Evolutionary conservation across 2,329 filamentous ascomycete species (phyloP).

Genomic region (Pseudogymnoascus sp.): DNA sequence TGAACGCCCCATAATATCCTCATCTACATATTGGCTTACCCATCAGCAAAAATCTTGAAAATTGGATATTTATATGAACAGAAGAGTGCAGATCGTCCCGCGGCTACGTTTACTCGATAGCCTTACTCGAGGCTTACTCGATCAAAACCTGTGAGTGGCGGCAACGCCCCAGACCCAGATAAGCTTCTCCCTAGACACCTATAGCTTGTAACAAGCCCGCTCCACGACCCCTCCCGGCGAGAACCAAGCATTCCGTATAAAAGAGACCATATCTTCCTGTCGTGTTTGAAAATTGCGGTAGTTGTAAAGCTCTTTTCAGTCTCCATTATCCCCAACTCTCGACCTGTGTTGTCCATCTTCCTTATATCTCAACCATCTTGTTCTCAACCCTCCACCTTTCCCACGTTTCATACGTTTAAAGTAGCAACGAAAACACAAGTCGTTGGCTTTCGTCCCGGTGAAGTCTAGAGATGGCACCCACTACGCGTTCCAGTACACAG

Average conservation of each 20-base stretch:
- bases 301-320: not conserved
- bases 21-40: not conserved
- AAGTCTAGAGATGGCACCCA: not conserved
- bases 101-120: conserved; percentile 6
- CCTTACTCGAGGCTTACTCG: conserved; percentile 9
- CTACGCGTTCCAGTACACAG: not conserved
- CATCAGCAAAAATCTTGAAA: not conserved
- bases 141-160: conserved; percentile 8
- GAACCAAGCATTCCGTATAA: conserved; percentile 4
- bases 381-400: not conserved
- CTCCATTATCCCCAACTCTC: not conserved
- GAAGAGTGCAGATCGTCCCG: not conserved
- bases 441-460: not conserved
- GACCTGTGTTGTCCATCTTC: not conserved
- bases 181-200: conserved; percentile 3
- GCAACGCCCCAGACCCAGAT: not conserved
- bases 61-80: not conserved
- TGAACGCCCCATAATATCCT: not conserved
- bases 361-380: not conserved
- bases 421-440: not conserved
- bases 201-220: conserved; percentile 1
- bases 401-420: not conserved
- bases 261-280: not conserved
- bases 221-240: not conserved
- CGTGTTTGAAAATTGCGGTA: not conserved